Evolutionary conservation across 148 eudicot genomes (phyloP).

Genomic region (Hydrangea macrophylla): DNA sequence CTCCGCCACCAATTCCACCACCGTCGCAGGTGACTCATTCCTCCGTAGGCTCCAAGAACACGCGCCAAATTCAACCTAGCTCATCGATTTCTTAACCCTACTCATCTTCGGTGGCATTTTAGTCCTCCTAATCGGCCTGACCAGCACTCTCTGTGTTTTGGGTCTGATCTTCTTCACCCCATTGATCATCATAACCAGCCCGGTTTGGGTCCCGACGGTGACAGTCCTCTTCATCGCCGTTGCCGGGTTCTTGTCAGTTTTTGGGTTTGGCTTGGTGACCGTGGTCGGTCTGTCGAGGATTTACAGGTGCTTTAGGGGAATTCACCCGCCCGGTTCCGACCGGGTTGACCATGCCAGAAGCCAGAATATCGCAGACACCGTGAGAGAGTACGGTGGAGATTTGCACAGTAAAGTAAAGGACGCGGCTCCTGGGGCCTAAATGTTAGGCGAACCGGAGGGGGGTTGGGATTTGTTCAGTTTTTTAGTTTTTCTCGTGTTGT

Average conservation of each 20-base stretch:
- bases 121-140: conserved; percentile 58
- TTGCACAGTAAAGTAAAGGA: conserved; percentile 79
- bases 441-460: too few species aligned
- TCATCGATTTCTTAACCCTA: conserved; percentile 60
- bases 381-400: too few species aligned
- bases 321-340: conserved; percentile 82
- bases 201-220: conserved; percentile 70
- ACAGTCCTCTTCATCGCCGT: conserved; percentile 30
- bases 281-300: conserved; percentile 51
- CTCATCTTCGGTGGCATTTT: conserved; percentile 46
- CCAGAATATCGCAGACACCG: conserved; percentile 64
- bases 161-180: conserved; percentile 67
- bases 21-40: conserved; percentile 23
- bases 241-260: conserved; percentile 37
- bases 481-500: too few species aligned
- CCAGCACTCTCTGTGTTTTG: conserved; percentile 43
- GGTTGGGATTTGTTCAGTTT: too few species aligned
- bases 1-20: conserved; percentile 15
- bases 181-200: conserved; percentile 53
- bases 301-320: conserved; percentile 64
- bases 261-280: conserved; percentile 37
- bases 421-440: conserved; percentile 91
- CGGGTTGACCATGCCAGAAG: conserved; percentile 73
- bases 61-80: conserved; percentile 56
- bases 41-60: conserved; percentile 44